phyloP scores from a whole-genome alignment of 2,329 filamentous ascomycete species.

The Clonostachys sp. region DNA sequence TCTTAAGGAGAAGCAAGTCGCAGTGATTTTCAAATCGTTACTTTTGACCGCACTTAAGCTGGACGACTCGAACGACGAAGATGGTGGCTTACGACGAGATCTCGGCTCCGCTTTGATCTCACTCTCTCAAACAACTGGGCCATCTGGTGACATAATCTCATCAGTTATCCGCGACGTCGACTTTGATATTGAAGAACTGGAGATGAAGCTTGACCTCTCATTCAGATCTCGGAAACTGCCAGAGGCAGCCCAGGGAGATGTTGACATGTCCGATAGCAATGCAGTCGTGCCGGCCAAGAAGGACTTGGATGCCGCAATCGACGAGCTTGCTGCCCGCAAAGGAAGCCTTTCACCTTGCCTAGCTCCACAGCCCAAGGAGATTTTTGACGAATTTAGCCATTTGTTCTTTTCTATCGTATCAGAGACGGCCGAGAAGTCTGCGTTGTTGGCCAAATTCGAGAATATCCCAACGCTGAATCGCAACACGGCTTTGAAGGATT shows the following conservation, averaged over 20 bases:
- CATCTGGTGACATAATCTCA: slow-evolving; percentile 59
- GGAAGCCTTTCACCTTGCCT: slow-evolving; percentile 46
- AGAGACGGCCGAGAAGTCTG: slow-evolving; percentile 29
- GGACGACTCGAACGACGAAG: slow-evolving; percentile 46
- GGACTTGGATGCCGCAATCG: slow-evolving; percentile 31
- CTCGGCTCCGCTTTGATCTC: slow-evolving; percentile 64
- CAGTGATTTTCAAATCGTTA: slow-evolving; percentile 62
- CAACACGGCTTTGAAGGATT: slow-evolving; percentile 49
- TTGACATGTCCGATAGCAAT: slow-evolving; percentile 18
- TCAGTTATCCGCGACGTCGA: slow-evolving; percentile 62
- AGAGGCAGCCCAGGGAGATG: slow-evolving; percentile 44
- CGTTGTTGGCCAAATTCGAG: slow-evolving; percentile 46
- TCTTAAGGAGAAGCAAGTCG: slow-evolving; percentile 57
- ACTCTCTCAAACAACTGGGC: slow-evolving; percentile 55
- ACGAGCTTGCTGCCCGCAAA: slow-evolving; percentile 27
- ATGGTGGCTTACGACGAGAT: slow-evolving; percentile 54
- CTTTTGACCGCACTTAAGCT: slow-evolving; percentile 56
- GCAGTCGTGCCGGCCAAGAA: slow-evolving; percentile 19
- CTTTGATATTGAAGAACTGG: slow-evolving; percentile 69
- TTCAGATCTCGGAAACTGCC: slow-evolving; percentile 54
- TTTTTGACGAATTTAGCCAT: slow-evolving; percentile 55
- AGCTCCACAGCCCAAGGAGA: slow-evolving; percentile 37
- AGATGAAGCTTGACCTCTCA: slow-evolving; percentile 68
- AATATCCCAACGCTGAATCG: slow-evolving; percentile 49
- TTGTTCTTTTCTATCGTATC: slow-evolving; percentile 52